Base-by-base conservation (phyloP, 176 grass and related monocot species). In the Oryza nivara region DNA sequence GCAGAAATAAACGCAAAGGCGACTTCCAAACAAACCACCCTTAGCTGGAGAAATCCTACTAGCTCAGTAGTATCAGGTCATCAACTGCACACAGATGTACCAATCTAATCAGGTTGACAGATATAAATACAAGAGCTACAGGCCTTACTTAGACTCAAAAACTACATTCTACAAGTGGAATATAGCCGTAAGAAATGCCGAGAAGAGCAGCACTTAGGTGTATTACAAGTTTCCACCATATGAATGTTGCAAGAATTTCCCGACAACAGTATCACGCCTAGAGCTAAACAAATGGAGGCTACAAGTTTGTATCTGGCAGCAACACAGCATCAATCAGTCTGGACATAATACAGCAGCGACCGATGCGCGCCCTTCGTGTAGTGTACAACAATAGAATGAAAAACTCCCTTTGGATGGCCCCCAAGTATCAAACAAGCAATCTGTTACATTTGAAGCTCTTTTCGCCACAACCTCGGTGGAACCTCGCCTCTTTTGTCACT, bases 311-410 rank as follows among this genome's bases (percentile, higher is more conserved):
- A 86, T 88, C 56, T 90, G 68, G 83, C 66, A 51, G 23, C 79
- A 74, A 76, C 73, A 84, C 83, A 76, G 75, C 68, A 80, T 70
- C 85, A 41, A 72, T 86, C 78, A 75, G 73, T 84, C 80, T 83
- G 48, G 51, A 84, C 69, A 83, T 68, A 83, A 85, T 79, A 88
- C 84, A 87, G 38, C 61, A 17, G 68, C 56, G 80, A 74, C 67
- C 46, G 48, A 38, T 13, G 7, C 16, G 60, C n/a, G 11, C 79
- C 67, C 60, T 49, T 83, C 61, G 86, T 78, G 82, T 80, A 84
- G 86, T 90, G 84, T 86, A 89, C 92, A 90, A 90, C 61, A 92
- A 76, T 63, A 5, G 51, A 86, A 84, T 84, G 67, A 75, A 92
- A 90, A 92, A 90, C 89, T 88, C 85, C 66, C 54, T 74, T 44